Conservation (phyloP, 306 rosid species). For the Neltuma alba region DNA sequence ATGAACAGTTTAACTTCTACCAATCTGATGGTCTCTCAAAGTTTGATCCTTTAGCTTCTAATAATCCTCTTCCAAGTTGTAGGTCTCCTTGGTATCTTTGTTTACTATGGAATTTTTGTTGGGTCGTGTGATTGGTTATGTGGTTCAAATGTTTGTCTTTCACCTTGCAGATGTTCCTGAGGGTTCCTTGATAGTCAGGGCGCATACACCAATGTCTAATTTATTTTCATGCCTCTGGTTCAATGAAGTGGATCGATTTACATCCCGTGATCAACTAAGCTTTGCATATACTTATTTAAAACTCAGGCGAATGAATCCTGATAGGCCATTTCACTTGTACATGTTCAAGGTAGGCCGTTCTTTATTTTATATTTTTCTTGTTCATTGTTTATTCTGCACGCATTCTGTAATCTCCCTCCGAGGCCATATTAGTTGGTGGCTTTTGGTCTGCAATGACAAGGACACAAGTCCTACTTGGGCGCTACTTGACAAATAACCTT, state of each 20-base stretch:
- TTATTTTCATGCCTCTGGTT: slow-evolving; percentile 97
- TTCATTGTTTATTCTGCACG: background rate
- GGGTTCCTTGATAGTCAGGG: slow-evolving; percentile 92
- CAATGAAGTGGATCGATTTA: slow-evolving; percentile 92
- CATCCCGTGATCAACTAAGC: slow-evolving; percentile 97
- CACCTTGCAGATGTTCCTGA: slow-evolving; percentile 84
- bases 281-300: slow-evolving; percentile 88
- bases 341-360: slow-evolving; percentile 76
- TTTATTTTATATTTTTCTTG: background rate
- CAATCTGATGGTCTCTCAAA: slow-evolving; percentile 83
- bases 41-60: slow-evolving; percentile 65
- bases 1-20: slow-evolving; percentile 75
- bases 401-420: slow-evolving; percentile 17
- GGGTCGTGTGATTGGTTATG: background rate
- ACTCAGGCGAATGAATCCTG: slow-evolving; percentile 79
- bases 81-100: slow-evolving; percentile 44
- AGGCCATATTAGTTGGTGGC: background rate
- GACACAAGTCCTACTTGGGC: background rate
- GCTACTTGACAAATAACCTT: slow-evolving; percentile 26
- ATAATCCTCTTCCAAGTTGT: slow-evolving; percentile 83
- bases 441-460: slow-evolving; percentile 13
- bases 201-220: slow-evolving; percentile 93
- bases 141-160: slow-evolving; percentile 32
- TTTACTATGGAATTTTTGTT: slow-evolving; percentile 37
- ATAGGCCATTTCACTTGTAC: slow-evolving; percentile 61